Evolutionary conservation across 2,329 filamentous ascomycete genomes (phyloP), one percentile per base, ranked within the genome.

Genomic region (Leptographium galeiforme): DNA sequence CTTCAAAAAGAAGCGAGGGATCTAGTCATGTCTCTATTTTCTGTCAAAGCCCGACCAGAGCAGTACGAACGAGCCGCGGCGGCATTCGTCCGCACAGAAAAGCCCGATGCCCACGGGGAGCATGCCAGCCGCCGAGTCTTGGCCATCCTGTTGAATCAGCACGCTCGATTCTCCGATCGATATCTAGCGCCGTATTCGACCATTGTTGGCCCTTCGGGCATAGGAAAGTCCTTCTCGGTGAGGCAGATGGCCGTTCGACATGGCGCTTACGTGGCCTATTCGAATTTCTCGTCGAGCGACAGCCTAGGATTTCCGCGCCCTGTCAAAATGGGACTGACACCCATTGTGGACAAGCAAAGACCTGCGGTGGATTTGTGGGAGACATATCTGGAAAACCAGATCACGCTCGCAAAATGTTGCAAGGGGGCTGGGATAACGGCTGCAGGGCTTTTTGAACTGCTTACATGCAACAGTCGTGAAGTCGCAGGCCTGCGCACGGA

Each of bases 111-210:
- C 8, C 41, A 40, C 1, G 44, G 51, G 14, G 30, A 12, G 7
- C 16, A 43, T 25, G 51, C 51, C 16, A 52, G 51, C 45, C 25
- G 41, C 4, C 16, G 25, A 25, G 36, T 48, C 19, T 16, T 52
- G 7, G 11, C 44, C 14, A 19, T 11, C 13, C 16, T 48, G 36
- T 8, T 48, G 10, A 36, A 25, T 10, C 44, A 52, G 16, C 25
- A 40, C 34, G 33, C 36, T 18, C 13, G 8, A 16, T 33, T 19
- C n/a, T 34, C 39, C 43, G 30, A 12, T 10, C 7, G 16, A 4
- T 52, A 48, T 34, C 19, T 52, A 8, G 36, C 51, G 11, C 52
- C 52, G 11, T 53, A 53, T n/a, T n/a, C 52, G 18, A 53, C 52
- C n/a, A 45, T 53, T 14, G 47, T 53, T 2, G 52, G 52, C 12